phyloP scores from a whole-genome alignment of 2,329 filamentous ascomycete species.

The Verticillium dahliae region DNA sequence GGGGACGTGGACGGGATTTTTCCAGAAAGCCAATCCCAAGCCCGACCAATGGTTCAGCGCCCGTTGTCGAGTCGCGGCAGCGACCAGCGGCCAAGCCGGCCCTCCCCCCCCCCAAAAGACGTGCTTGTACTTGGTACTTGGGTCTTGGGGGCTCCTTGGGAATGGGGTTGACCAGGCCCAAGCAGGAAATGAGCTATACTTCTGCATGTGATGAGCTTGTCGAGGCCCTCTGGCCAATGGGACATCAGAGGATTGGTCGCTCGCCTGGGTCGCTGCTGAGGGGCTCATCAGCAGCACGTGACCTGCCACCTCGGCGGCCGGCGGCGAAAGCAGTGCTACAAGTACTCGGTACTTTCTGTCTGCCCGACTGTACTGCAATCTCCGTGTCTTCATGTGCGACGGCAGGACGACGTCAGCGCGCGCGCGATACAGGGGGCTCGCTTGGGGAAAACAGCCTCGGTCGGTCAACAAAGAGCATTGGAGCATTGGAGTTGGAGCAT shows the following conservation, averaged over 20 bases:
- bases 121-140: neutral
- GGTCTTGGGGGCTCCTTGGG: neutral
- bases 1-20: slow-evolving; percentile 12
- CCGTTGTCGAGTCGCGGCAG: neutral
- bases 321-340: neutral
- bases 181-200: neutral
- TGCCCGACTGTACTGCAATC: neutral
- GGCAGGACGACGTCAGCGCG: neutral
- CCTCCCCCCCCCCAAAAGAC: neutral
- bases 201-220: neutral
- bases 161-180: neutral
- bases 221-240: neutral
- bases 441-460: neutral
- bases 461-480: neutral
- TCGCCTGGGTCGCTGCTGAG: neutral
- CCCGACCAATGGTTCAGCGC: neutral
- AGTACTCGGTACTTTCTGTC: slow-evolving; percentile 9
- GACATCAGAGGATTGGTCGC: neutral
- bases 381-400: neutral
- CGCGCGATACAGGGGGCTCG: neutral
- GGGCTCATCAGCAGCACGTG: slow-evolving; percentile 1
- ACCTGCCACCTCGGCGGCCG: neutral
- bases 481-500: neutral
- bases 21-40: slow-evolving; percentile 3
- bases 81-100: neutral